A percentile compares a stretch with the other conserved stretches of the same genome.
Conservation (phyloP, 495 filamentous ascomycete genomes). For the Friedmanniomyces endolithicus region DNA sequence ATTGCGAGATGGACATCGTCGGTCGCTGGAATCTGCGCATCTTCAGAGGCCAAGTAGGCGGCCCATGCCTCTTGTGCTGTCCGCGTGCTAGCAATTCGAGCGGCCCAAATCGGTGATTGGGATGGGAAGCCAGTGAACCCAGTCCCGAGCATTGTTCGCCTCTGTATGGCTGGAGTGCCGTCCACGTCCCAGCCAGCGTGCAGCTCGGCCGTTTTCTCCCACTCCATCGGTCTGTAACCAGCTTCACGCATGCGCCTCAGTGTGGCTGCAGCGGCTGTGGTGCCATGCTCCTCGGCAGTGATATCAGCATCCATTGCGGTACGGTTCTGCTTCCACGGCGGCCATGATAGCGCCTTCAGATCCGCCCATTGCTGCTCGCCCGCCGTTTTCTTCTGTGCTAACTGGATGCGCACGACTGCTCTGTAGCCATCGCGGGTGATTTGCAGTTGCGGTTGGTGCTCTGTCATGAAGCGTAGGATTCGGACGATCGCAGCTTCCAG, state of each 20-base stretch:
- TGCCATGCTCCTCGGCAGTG: conserved; percentile 36
- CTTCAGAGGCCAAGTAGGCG: conserved; percentile 47
- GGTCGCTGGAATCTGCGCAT: conserved; percentile 15
- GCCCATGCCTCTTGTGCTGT: conserved; percentile 63
- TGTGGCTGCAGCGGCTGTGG: conserved; percentile 46
- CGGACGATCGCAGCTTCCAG: conserved; percentile 54
- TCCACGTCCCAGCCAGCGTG: conserved; percentile 59
- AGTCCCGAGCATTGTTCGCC: conserved; percentile 13
- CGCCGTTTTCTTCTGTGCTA: conserved; percentile 50
- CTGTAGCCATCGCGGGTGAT: conserved; percentile 52
- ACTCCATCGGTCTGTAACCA: conserved; percentile 42
- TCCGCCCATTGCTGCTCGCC: conserved; percentile 46
- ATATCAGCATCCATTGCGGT: conserved; percentile 46
- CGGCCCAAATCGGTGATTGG: conserved; percentile 40
- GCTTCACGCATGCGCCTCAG: conserved; percentile 50
- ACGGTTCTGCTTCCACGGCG: conserved; percentile 56
- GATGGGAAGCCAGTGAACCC: neutral
- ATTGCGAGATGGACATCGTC: conserved; percentile 44
- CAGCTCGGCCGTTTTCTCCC: conserved; percentile 46
- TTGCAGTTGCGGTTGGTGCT: conserved; percentile 41
- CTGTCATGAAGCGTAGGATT: conserved; percentile 49
- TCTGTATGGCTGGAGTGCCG: conserved; percentile 57
- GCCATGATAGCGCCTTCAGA: conserved; percentile 53
- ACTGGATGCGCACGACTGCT: conserved; percentile 45
- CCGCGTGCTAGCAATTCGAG: conserved; percentile 51